Base-by-base conservation (phyloP, 306 rosid species). In the Carpinus viminea region DNA sequence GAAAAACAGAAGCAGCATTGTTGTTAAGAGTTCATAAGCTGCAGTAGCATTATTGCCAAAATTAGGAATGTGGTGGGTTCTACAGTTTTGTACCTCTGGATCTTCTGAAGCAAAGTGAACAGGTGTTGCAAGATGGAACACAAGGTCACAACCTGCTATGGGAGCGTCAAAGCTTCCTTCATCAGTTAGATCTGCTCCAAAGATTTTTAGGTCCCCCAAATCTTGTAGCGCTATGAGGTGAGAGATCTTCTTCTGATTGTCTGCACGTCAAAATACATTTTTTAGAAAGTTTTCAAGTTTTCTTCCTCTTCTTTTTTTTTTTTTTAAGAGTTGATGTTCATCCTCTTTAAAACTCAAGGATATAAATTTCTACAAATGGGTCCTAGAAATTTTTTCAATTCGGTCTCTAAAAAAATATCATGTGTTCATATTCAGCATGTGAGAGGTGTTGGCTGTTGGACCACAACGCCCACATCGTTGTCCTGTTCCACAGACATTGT, bases 91-190 rank as follows among this genome's bases (percentile, higher is more conserved):
- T 84, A 91, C 98, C 96, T 93, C 98, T 1, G 98, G 98, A 59
- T 93, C 98, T 84, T 86, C 68, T 2, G 98, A 93, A 75, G 89
- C 93, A 77, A 93, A 89, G 85, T 91, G 66, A 41, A 93, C 91
- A 6, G 96, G 98, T 4, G 96, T 91, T n/a, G 98, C 98, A 56
- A 93, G 84, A 74, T 91, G 94, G 85, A 91, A 93, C 64, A 93
- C 98, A 48, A 89, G 71, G 24, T 93, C 89, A 87, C 93, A 93
- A 16, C 89, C 94, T 21, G 87, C 82, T 62, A 91, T 68, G 1
- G 98, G 91, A 26, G 87, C 90, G 80, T 91, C 94, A 59, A 93
- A 91, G 72, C 88, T 77, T 43, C 74, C 88, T 46, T 86, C 96
- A 41, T 80, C 86, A 6, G 93, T 87, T 75, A 93, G 85, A 50